Evolutionary conservation across 805 yeast species (phyloP), one percentile per base, ranked within the genome.

Genomic region (Metschnikowia corniflorae): DNA sequence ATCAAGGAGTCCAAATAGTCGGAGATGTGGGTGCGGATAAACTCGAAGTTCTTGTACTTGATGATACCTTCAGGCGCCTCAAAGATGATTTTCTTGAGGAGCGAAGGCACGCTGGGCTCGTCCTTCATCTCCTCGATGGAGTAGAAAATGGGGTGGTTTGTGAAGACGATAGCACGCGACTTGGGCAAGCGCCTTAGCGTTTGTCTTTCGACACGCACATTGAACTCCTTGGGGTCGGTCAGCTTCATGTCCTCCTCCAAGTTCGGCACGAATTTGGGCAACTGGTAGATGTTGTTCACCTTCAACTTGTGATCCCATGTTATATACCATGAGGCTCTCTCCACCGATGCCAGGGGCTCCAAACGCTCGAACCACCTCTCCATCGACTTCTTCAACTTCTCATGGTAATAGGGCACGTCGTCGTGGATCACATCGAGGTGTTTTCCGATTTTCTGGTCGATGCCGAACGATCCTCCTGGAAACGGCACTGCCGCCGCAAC

Each of bases 121-220:
- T 86, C 95, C 48, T 81, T 84, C 62, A 79, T 75, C 39, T 85
- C 91, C 26, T 83, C 89, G 27, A 84, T 77, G 2, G 83, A 75
- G 57, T 84, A 84, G 53, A 80, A 83, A n/a, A 80, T 68, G 4
- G 88, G 89, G 54, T 82, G 89, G 53, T 82, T 82, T 18, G 87
- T 78, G 65, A 82, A 82, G 33, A 82, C 77, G 42, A 82, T 77
- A 3, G 87, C 87, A 31, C 66, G 50, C 0, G 82, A 60, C 53
- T 69, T 78, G 25, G 89, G 88, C 35, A 82, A 65, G 51, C 82
- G 68, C 53, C 87, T 67, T 39, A 82, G 62, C 1, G 88, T 78
- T 56, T 82, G 89, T 48, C 87, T 71, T 57, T 82, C 87, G 7
- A 81, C 84, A 48, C 89, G 68, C 9, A 82, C 82, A 42, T 76